Evolutionary conservation across 2,329 filamentous ascomycete genomes (phyloP).

Genomic region (Xylariomycetidae sp.): DNA sequence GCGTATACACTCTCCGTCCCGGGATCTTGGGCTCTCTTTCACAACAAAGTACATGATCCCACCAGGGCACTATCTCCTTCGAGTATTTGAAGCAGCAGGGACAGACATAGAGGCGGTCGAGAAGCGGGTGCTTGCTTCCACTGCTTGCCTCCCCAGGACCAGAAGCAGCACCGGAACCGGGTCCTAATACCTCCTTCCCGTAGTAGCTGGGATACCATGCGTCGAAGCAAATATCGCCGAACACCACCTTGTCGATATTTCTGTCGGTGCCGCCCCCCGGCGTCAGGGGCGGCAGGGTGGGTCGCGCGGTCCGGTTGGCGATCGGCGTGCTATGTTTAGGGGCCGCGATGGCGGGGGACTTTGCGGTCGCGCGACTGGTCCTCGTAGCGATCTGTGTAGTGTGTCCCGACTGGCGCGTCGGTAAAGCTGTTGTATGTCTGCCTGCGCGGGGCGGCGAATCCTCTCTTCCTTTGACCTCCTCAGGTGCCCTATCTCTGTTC

Average conservation of each 20-base stretch:
- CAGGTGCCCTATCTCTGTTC: not conserved
- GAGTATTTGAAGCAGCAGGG: conserved; percentile 93
- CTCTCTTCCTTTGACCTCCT: conserved; percentile 9
- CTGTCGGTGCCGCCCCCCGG: conserved; percentile 53
- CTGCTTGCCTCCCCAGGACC: not conserved
- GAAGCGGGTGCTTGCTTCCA: conserved; percentile 31
- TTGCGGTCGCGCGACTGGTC: not conserved
- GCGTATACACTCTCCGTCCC: conserved; percentile 68
- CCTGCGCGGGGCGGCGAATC: conserved; percentile 5
- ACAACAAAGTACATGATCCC: conserved; percentile 53
- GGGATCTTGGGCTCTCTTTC: conserved; percentile 46
- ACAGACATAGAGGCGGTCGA: conserved; percentile 77
- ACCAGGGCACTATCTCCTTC: conserved; percentile 53
- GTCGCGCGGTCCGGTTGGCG: no score
- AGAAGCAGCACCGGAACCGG: conserved; percentile 29
- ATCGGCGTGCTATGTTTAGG: no score
- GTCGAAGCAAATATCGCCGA: conserved; percentile 77
- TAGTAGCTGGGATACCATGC: conserved; percentile 95
- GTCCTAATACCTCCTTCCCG: conserved; percentile 60
- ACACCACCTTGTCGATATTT: conserved; percentile 80
- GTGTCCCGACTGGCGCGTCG: conserved; percentile 1
- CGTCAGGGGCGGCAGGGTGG: not conserved
- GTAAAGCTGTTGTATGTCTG: not conserved
- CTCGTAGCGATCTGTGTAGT: not conserved
- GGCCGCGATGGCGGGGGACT: not conserved